A percentile compares a stretch with the other conserved stretches of the same genome.
These are phyloP conservation scores for Camillea tinctor DNA, from an alignment of 2,329 filamentous ascomycete species.

Conservation along the genomic window DNA sequence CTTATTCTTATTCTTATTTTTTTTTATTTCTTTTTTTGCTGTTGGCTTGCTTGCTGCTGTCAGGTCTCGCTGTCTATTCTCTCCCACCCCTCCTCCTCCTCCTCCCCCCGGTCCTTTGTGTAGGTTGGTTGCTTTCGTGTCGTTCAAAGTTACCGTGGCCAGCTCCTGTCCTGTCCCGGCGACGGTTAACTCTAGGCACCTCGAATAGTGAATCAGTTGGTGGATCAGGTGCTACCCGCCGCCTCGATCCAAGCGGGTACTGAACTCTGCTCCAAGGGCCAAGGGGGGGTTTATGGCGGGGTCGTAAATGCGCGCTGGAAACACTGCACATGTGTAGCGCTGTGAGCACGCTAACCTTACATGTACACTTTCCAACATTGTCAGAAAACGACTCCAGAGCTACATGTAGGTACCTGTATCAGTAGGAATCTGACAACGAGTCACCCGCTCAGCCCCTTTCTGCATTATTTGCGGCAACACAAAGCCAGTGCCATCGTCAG, in stretches of 20 bases:
- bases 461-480: neutral
- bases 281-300: neutral
- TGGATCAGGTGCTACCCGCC: neutral
- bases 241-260: neutral
- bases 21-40: neutral
- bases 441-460: neutral
- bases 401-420: neutral
- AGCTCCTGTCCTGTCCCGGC: neutral
- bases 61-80: no score
- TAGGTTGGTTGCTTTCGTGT: neutral
- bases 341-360: neutral
- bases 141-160: neutral
- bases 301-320: neutral
- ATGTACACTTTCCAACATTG: neutral
- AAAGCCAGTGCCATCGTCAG: neutral
- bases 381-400: neutral
- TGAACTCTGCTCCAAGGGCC: neutral
- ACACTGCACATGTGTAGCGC: neutral
- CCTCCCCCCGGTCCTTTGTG: no score
- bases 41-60: neutral
- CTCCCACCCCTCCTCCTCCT: no score
- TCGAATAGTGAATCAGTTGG: neutral
- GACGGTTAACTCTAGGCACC: neutral
- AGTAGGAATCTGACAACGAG: neutral
- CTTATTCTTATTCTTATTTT: no score